phyloP scores from a whole-genome alignment of 2,329 filamentous ascomycete genomes.

The Oidium heveae region DNA sequence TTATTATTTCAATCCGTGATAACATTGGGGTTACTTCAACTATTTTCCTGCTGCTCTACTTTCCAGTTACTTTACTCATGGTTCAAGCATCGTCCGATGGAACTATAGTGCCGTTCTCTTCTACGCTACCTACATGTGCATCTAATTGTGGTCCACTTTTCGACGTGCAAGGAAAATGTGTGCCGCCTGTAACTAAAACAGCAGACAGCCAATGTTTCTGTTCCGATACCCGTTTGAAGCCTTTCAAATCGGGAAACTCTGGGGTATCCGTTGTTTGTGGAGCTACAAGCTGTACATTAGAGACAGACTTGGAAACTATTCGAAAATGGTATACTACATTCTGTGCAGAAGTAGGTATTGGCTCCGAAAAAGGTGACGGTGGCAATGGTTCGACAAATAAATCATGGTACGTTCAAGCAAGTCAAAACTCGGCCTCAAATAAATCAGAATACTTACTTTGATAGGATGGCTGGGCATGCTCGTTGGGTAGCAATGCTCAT shows the following conservation, averaged over 20 bases:
- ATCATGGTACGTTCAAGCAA: not conserved
- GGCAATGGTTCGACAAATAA: not conserved
- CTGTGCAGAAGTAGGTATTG: conserved; percentile 22
- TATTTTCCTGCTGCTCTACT: not conserved
- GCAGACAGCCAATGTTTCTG: conserved; percentile 54
- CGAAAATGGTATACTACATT: conserved; percentile 45
- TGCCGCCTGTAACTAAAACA: conserved; percentile 27
- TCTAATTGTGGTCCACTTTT: conserved; percentile 31
- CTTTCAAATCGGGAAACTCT: conserved; percentile 26
- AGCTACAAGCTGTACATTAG: conserved; percentile 23
- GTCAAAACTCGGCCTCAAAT: not conserved
- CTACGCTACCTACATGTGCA: conserved; percentile 37
- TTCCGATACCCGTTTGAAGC: conserved; percentile 28
- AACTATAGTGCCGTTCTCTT: conserved; percentile 25
- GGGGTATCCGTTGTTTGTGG: conserved; percentile 40
- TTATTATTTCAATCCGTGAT: too few relatives aligned
- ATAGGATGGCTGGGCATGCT: conserved; percentile 44
- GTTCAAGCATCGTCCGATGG: conserved; percentile 6
- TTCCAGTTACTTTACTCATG: not conserved
- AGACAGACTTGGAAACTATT: conserved; percentile 26
- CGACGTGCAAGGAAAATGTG: conserved; percentile 47
- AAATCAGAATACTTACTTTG: not conserved
- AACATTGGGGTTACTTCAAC: too few relatives aligned
- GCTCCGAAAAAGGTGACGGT: not conserved
- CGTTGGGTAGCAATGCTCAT: conserved; percentile 67